phyloP scores from a whole-genome alignment of 1,284 basidiomycete species.

The Sutorius eximius region DNA sequence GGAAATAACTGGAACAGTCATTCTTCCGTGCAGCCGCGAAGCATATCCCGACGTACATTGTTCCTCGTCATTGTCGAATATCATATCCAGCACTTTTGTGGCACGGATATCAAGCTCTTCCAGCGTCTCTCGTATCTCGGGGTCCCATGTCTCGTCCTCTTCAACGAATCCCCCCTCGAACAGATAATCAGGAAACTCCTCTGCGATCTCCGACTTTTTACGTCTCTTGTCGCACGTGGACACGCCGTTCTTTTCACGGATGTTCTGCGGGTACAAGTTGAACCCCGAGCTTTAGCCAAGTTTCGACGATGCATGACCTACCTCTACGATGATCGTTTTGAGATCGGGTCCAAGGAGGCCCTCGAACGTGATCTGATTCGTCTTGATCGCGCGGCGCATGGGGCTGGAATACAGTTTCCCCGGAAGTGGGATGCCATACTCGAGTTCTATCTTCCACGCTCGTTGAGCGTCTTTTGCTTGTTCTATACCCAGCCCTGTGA shows the following conservation, averaged over 20 bases:
- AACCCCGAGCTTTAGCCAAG: background rate
- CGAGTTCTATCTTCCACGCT: slow-evolving; percentile 62
- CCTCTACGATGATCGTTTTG: slow-evolving; percentile 53
- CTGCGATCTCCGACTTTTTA: slow-evolving; percentile 51
- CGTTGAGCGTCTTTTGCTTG: slow-evolving; percentile 61
- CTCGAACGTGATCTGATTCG: slow-evolving; percentile 60
- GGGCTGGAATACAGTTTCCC: slow-evolving; percentile 70
- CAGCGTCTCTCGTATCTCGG: slow-evolving; percentile 63
- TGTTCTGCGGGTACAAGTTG: slow-evolving; percentile 42
- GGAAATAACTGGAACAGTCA: slow-evolving; percentile 49
- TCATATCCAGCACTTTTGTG: slow-evolving; percentile 55
- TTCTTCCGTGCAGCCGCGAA: background rate
- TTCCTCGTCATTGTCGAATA: slow-evolving; percentile 56
- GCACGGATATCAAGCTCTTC: slow-evolving; percentile 56
- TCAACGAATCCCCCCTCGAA: slow-evolving; percentile 74
- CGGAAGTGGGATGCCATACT: slow-evolving; percentile 57
- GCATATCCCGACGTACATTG: slow-evolving; percentile 43
- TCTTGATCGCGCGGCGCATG: slow-evolving; percentile 69
- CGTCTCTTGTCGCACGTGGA: slow-evolving; percentile 76
- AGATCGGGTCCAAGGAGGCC: slow-evolving; percentile 37
- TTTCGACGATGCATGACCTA: slow-evolving; percentile 19
- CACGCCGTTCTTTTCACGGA: slow-evolving; percentile 65
- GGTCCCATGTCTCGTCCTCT: slow-evolving; percentile 69
- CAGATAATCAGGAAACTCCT: slow-evolving; percentile 59
- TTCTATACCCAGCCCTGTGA: slow-evolving; percentile 63